Percentiles rank a stretch among this genome's conserved stretches.
phyloP scores from a whole-genome alignment of 2,329 filamentous ascomycete genomes.

The Xylariaceae sp. region DNA sequence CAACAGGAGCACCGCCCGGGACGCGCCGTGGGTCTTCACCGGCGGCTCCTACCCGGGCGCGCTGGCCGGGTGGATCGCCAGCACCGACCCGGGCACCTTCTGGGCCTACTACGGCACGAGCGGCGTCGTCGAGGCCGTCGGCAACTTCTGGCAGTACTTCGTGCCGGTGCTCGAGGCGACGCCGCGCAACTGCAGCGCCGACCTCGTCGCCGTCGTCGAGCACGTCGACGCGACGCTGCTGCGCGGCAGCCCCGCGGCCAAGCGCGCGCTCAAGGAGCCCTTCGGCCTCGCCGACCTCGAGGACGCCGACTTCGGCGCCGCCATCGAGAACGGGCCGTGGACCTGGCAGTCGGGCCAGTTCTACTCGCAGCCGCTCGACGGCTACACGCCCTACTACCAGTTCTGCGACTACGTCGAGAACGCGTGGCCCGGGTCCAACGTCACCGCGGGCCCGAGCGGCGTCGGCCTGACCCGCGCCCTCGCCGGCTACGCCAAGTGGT shows the following conservation, averaged over 20 bases:
- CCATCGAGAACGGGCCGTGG: slow-evolving; percentile 48
- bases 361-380: slow-evolving; percentile 33
- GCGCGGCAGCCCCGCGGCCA: slow-evolving; percentile 30
- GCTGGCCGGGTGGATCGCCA: slow-evolving; percentile 44
- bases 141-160: slow-evolving; percentile 50
- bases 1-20: slow-evolving; percentile 35
- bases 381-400: slow-evolving; percentile 37
- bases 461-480: slow-evolving; percentile 45
- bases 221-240: slow-evolving; percentile 41
- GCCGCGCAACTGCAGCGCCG: slow-evolving; percentile 47
- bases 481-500: slow-evolving; percentile 43
- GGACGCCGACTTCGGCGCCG: slow-evolving; percentile 40
- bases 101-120: slow-evolving; percentile 52
- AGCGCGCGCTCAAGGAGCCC: slow-evolving; percentile 38
- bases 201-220: slow-evolving; percentile 42
- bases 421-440: slow-evolving; percentile 33
- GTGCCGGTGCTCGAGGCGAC: slow-evolving; percentile 45
- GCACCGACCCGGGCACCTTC: slow-evolving; percentile 45
- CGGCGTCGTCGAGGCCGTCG: slow-evolving; percentile 45
- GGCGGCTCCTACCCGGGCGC: slow-evolving; percentile 51
- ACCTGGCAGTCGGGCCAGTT: slow-evolving; percentile 49
- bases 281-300: slow-evolving; percentile 40
- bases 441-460: slow-evolving; percentile 39
- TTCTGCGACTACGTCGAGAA: slow-evolving; percentile 46
- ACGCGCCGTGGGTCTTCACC: slow-evolving; percentile 46